phyloP scores from a whole-genome alignment of 305 asterid genomes.

The Petunia hybrid region DNA sequence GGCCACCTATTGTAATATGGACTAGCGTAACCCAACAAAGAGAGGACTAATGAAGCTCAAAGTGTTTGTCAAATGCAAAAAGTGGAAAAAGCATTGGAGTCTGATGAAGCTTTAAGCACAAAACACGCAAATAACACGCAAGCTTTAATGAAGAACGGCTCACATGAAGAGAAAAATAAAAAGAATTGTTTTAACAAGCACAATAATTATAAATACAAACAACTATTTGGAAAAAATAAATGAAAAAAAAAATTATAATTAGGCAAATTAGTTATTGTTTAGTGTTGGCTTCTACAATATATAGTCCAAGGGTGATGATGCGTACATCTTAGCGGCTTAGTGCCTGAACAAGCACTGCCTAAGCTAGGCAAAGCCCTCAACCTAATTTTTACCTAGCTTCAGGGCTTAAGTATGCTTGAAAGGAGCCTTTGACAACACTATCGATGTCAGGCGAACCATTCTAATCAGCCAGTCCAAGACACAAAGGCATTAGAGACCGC shows the following conservation, averaged over 20 bases:
- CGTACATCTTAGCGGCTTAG: neutral
- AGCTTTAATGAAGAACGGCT: neutral
- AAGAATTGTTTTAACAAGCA: neutral
- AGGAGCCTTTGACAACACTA: neutral
- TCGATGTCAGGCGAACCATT: neutral
- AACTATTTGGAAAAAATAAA: neutral
- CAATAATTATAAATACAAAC: neutral
- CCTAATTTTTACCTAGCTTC: conserved; percentile 15
- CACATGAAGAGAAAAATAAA: neutral
- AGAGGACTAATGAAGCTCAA: neutral
- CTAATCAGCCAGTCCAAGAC: conserved; percentile 4
- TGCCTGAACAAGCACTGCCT: neutral
- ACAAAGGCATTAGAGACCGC: neutral
- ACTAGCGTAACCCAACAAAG: neutral
- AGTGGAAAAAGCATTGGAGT: neutral
- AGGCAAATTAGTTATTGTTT: neutral
- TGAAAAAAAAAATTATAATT: conserved; percentile 7
- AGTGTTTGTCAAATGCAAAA: neutral
- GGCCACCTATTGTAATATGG: neutral
- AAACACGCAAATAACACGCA: neutral
- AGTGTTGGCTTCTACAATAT: neutral
- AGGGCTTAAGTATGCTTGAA: neutral
- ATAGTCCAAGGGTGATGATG: neutral
- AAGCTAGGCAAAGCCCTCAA: neutral
- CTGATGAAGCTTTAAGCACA: neutral